Base-by-base conservation (phyloP, 352 stramenopile species). In the Phytophthora boehmeriae region DNA sequence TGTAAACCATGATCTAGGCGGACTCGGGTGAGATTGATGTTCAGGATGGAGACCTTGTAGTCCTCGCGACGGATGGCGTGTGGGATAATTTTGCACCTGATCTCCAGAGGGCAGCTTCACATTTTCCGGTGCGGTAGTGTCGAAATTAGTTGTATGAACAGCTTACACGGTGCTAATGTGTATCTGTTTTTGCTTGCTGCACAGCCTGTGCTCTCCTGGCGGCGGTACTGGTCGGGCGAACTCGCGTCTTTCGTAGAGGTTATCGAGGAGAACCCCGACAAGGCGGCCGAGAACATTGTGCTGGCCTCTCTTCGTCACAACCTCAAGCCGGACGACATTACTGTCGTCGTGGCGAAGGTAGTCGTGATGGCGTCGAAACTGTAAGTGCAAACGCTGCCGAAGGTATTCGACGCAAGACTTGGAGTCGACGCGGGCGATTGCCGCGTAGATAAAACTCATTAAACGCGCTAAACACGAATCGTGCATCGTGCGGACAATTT, bases 311-410 rank as follows among this genome's bases (percentile, higher is more conserved):
- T 93, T 25, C 71, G 74, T n/a, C 84, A 93, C 65, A 93, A 93
- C 60, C 78, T 93, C 59, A 93, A 93, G 72, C 84, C 84, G 4
- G 84, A 93, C 60, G 84, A 93, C 64, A 71, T 93, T 65, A 93
- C 84, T 4, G 82, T 93, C 16, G 76, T 93, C 62, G 84, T 93
- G 43, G 84, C 82, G 25, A 85, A 83, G 55, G 75, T 93, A 51
- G 78, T 88, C 32, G 56, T 71, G 32, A 57, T 87, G 43, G 55
- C 64, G 9, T 57, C 79, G 5, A 89, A 89, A 59, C 62, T 89
- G 19, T 89, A 81, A 58, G 17, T 66, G 32, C 23, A 43, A 23
- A 44, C 53, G 25, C 61, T n/a, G 38, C n/a, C 47, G 25, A 30
- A 6, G 25, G 6, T 30, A 30, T 6, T 30, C 25, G 25, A 30